Base-by-base conservation (phyloP, 228 moss, liverwort and hornwort species). In the Sphagnum fallax region DNA sequence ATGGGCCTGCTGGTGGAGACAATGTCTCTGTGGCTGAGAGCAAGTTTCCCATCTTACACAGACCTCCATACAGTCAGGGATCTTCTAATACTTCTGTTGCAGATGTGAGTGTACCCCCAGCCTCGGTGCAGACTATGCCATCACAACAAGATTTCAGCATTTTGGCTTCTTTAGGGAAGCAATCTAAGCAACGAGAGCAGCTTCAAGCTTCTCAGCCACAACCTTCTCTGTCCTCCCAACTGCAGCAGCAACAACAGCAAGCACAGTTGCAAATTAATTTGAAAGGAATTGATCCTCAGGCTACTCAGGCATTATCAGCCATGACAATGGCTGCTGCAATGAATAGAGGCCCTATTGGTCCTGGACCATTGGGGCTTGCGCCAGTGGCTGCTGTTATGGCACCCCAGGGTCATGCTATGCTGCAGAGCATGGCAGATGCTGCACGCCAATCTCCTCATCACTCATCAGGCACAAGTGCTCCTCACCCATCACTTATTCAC, bases 301-400 rank as follows among this genome's bases (percentile, higher is more conserved):
- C 82, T 5, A 72, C 79, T 6, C 82, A 82, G 66, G 83, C 84
- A 50, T 88, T 84, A 64, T 62, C 87, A 68, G 68, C 70, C 0
- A 81, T 87, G 83, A 70, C 75, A 52, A 77, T 90, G 69, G 76
- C 80, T 73, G 72, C 65, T 58, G 69, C 84, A 10, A 79, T 85
- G 70, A 89, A 55, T 49, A 83, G 91, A 71, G 84, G 78, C 47
- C 11, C 82, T 0, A 71, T 88, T 64, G 96, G 96, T 64, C 92
- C 92, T 6, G 96, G 96, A 0, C 92, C 96, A n/a, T 50, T 96
- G 72, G 96, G 96, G 16, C 80, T 96, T n/a, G 89, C 90, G 10
- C 83, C 92, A 48, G 96, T 92, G 73, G 91, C 91, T 52, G 70
- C 92, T 8, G 88, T 96, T 52, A 91, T 96, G 92, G 96, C 96